Base-by-base conservation (phyloP, 106 monocot genomes). In the Apostasia ramifera region DNA sequence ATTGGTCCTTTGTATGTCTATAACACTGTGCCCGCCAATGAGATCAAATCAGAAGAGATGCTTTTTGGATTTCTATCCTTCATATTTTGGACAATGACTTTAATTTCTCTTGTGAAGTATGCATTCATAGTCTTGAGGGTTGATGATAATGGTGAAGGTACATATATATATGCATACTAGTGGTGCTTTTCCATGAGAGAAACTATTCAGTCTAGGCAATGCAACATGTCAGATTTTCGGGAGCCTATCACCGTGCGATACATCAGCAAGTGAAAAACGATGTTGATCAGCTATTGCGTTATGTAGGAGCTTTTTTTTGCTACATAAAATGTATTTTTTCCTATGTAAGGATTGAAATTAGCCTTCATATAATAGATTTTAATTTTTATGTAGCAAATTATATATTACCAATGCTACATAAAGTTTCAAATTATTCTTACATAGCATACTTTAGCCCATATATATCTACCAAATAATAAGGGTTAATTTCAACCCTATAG, bases 101-200 rank as follows among this genome's bases (percentile, higher is more conserved):
- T 77, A 14, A 71, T 77, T 57, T 47, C 77, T 40, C 64, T 71
- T 7, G 39, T 71, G 52, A 77, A 70, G 45, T 77, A 77, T 65
- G 50, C 63, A 7, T 41, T 66, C 3, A 49, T 77, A 65, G 40
- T 77, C n/a, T 43, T 77, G 48, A 66, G 44, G 15, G 77, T 47
- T 58, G 77, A 66, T 51, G 77, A 77, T 40, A 77, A 71, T 64
- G 71, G 77, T 49, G 77, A 77, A 77, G 77, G 77, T 71, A 66
- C 1, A 2, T 46, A 47, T n/a, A 1, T 70, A 26, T 26, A 26
- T 26, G 26, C 3, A 3, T 38, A 43, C 11, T 26, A 44, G 1
- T 10, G 11, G 52, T 52, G 52, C 38, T 59, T 71, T 54, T 53
- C 40, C 46, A 49, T 55, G 1, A 68, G 1, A 68, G 41, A 10